These are phyloP conservation scores for Neopestalotiopsis sp. DNA, from an alignment of 2,329 filamentous ascomycete species.

Conservation along the genomic window DNA sequence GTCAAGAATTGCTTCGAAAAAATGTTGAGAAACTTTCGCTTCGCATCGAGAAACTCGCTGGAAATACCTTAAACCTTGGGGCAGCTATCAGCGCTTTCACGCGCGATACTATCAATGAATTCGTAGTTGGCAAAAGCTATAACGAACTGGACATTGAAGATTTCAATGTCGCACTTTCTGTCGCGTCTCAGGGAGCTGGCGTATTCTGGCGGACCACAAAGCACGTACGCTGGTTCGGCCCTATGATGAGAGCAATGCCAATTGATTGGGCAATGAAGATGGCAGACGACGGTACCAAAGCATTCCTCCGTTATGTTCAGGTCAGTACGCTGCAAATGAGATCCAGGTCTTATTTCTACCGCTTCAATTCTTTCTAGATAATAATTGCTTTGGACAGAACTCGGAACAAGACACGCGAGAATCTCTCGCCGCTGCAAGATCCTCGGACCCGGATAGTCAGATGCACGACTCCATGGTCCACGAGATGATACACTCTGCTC, in stretches of 20 bases:
- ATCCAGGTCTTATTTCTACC: not conserved
- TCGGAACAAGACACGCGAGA: not conserved
- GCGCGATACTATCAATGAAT: not conserved
- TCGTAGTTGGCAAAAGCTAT: constrained; percentile 3
- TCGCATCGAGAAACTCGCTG: not conserved
- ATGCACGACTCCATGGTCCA: not conserved
- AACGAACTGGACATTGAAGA: constrained; percentile 2
- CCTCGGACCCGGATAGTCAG: not conserved
- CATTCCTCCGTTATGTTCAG: not conserved
- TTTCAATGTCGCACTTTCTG: not conserved
- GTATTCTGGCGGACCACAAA: constrained; percentile 21
- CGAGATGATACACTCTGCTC: constrained; percentile 1
- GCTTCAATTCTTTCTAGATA: not conserved
- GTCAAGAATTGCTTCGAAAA: not conserved
- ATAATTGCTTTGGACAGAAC: not conserved
- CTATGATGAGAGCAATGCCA: constrained; percentile 22
- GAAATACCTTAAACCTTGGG: constrained; percentile 1
- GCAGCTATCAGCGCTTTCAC: constrained; percentile 13
- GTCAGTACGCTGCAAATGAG: not conserved
- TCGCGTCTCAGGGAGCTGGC: not conserved
- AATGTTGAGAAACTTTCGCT: not conserved
- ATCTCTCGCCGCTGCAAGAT: not conserved
- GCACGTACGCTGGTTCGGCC: constrained; percentile 27
- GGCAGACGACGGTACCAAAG: constrained; percentile 18
- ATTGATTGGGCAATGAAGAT: constrained; percentile 21